These are phyloP conservation scores for Pseudevernia furfuracea DNA, from an alignment of 495 filamentous ascomycete genomes.

Conservation along the genomic window DNA sequence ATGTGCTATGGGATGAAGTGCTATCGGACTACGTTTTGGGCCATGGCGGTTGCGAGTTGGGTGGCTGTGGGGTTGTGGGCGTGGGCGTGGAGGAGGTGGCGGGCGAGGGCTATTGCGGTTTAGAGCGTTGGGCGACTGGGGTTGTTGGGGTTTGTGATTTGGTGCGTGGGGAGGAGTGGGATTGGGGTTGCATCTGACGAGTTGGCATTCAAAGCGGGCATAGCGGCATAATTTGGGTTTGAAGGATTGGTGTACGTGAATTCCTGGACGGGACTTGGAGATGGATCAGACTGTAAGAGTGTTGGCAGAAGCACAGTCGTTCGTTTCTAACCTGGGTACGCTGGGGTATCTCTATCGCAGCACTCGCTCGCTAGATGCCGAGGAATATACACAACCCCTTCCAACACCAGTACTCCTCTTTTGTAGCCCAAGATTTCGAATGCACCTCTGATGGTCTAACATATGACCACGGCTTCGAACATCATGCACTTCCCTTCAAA, in stretches of 20 bases:
- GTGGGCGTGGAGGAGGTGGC: conserved; percentile 86
- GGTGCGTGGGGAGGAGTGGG: background rate
- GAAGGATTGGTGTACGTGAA: background rate
- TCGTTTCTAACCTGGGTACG: no score
- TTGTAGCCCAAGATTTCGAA: no score
- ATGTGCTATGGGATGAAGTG: conserved; percentile 65
- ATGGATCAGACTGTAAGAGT: background rate
- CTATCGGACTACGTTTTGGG: conserved; percentile 73
- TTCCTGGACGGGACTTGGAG: background rate
- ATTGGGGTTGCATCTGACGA: background rate
- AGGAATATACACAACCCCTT: background rate
- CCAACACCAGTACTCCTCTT: background rate
- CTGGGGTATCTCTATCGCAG: conserved; percentile 2
- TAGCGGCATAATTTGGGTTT: background rate
- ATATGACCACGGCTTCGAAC: background rate
- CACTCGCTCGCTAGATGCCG: conserved; percentile 2
- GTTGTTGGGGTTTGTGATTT: background rate
- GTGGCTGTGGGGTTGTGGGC: conserved; percentile 64
- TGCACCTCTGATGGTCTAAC: background rate
- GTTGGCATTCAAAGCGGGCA: background rate
- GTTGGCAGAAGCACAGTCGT: background rate
- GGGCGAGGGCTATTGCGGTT: conserved; percentile 67
- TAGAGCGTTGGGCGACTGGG: conserved; percentile 30
- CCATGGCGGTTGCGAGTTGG: conserved; percentile 69
- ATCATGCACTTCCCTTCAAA: background rate